phyloP scores from a whole-genome alignment of 2,329 filamentous ascomycete genomes.

The Colletotrichum tropicale region DNA sequence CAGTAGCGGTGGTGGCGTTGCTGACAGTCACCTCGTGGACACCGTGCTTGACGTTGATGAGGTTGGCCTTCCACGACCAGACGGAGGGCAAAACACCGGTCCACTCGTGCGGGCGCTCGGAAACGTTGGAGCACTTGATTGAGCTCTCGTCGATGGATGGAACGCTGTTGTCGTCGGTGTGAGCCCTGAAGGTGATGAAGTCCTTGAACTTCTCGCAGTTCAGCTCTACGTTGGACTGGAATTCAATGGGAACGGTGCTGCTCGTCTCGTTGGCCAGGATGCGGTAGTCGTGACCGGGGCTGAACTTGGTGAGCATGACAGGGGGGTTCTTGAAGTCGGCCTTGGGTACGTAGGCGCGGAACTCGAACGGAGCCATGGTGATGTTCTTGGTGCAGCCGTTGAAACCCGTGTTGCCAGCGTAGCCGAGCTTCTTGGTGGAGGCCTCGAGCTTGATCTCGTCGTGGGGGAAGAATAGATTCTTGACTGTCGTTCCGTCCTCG shows the following conservation, averaged over 20 bases:
- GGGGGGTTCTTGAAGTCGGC: constrained; percentile 52
- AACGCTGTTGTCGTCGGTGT: constrained; percentile 47
- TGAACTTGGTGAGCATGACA: constrained; percentile 64
- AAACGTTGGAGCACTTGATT: constrained; percentile 48
- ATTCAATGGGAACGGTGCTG: constrained; percentile 41
- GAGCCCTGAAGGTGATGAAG: constrained; percentile 56
- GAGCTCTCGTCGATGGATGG: constrained; percentile 48
- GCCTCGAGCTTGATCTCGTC: constrained; percentile 55
- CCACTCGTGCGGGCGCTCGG: constrained; percentile 36
- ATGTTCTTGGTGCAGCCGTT: constrained; percentile 62
- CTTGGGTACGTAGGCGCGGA: constrained; percentile 62
- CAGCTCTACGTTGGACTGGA: constrained; percentile 66
- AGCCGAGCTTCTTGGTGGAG: constrained; percentile 48
- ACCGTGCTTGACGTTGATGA: constrained; percentile 65
- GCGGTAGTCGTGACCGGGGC: constrained; percentile 65
- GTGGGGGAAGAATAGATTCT: constrained; percentile 67
- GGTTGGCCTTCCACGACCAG: constrained; percentile 57
- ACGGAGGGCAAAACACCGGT: constrained; percentile 57
- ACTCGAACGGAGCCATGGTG: constrained; percentile 60
- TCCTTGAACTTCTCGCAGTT: constrained; percentile 58
- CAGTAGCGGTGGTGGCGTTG: constrained; percentile 52
- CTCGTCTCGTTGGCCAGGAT: constrained; percentile 44
- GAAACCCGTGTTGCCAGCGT: constrained; percentile 47
- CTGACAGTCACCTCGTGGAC: constrained; percentile 63
- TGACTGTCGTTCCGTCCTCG: constrained; percentile 57